Evolutionary conservation across 495 filamentous ascomycete genomes (phyloP).

Genomic region (Pyronema domesticum): DNA sequence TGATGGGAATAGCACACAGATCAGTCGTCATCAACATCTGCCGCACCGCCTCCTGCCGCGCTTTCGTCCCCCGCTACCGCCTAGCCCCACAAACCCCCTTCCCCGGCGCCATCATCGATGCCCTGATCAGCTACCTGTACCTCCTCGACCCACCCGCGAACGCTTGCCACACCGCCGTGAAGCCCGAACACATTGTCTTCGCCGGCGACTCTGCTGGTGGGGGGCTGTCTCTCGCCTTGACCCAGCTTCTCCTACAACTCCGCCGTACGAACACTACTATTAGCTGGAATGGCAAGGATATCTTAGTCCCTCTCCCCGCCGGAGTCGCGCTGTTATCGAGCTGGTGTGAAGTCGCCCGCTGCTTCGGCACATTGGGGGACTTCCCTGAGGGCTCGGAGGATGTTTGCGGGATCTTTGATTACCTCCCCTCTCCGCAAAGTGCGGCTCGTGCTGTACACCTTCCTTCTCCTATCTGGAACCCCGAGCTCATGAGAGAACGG

Average conservation of each 20-base stretch:
- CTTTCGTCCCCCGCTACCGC: conserved; percentile 70
- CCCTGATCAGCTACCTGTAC: conserved; percentile 61
- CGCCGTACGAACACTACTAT: conserved; percentile 36
- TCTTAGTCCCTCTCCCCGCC: conserved; percentile 47
- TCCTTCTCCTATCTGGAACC: conserved; percentile 51
- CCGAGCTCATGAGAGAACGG: conserved; percentile 29
- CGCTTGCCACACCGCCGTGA: conserved; percentile 52
- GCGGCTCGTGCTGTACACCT: conserved; percentile 29
- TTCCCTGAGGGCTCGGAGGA: conserved; percentile 38
- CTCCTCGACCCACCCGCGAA: conserved; percentile 63
- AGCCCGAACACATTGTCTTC: conserved; percentile 53
- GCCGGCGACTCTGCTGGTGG: conserved; percentile 82
- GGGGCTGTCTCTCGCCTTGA: conserved; percentile 50
- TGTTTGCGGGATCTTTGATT: conserved; percentile 50
- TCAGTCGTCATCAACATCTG: conserved; percentile 30
- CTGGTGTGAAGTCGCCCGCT: conserved; percentile 63
- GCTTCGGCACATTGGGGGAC: conserved; percentile 26
- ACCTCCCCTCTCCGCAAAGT: conserved; percentile 40
- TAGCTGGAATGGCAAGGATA: conserved; percentile 41
- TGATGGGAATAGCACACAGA: conserved; percentile 17
- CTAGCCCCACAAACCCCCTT: conserved; percentile 73
- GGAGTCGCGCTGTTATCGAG: conserved; percentile 47
- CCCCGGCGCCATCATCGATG: conserved; percentile 67
- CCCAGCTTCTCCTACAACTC: conserved; percentile 58
- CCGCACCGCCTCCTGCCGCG: conserved; percentile 25